Percentiles rank a stretch among this genome's conserved stretches.
Evolutionary conservation across 306 rosid species (phyloP).

Genomic region (Cucurbita maxima): DNA sequence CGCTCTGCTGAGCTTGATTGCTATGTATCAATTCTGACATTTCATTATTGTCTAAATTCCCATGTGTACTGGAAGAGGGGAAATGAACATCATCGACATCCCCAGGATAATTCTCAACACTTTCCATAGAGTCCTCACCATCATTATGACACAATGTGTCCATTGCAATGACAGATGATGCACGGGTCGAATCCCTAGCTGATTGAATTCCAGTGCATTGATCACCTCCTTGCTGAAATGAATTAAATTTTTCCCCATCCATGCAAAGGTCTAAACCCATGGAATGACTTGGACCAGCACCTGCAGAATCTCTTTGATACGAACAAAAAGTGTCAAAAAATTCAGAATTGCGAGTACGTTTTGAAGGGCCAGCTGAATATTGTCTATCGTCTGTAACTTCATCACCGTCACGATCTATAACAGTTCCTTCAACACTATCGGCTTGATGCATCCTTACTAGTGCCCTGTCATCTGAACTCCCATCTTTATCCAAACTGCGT

Average conservation of each 20-base stretch:
- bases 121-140: conserved; percentile 88
- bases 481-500: conserved; percentile 76
- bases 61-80: conserved; percentile 81
- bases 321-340: conserved; percentile 59
- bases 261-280: conserved; percentile 57
- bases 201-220: conserved; percentile 47
- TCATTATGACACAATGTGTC: conserved; percentile 70
- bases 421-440: conserved; percentile 97
- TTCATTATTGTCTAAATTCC: conserved; percentile 82
- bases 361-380: conserved; percentile 89
- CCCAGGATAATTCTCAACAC: conserved; percentile 89
- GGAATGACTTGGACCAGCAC: conserved; percentile 92
- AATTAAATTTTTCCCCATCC: conserved; percentile 45
- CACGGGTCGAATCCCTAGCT: conserved; percentile 75
- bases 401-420: conserved; percentile 42
- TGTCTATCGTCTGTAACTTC: conserved; percentile 83
- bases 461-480: conserved; percentile 70
- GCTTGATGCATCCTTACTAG: conserved; percentile 73
- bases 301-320: conserved; percentile 60
- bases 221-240: conserved; percentile 64
- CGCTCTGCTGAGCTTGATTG: conserved; percentile 83
- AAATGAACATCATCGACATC: conserved; percentile 84
- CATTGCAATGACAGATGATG: conserved; percentile 98
- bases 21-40: conserved; percentile 79
- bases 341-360: conserved; percentile 79